phyloP scores from a whole-genome alignment of 192 early-diverging fungal genomes.

The Coemansia sp. region DNA sequence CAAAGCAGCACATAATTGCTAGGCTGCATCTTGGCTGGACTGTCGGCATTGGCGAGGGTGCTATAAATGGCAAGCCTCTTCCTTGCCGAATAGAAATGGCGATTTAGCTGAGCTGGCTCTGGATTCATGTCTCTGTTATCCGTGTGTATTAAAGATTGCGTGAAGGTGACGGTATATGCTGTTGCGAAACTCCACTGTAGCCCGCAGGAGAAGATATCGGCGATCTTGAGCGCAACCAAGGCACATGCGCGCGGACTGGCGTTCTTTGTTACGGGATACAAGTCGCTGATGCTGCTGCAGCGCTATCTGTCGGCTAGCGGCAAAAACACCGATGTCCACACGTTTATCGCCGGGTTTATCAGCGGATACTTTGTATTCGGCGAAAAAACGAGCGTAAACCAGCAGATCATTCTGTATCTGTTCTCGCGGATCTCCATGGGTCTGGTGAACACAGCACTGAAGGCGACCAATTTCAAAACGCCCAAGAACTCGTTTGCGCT shows the following conservation, averaged over 20 bases:
- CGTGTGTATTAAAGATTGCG: too few species aligned
- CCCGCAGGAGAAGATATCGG: slow-evolving; percentile 67
- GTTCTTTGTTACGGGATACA: slow-evolving; percentile 92
- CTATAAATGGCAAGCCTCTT: too few species aligned
- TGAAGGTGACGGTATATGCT: too few species aligned
- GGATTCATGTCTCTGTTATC: too few species aligned
- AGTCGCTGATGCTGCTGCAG: slow-evolving; percentile 80
- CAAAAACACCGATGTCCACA: slow-evolving; percentile 73
- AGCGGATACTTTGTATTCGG: slow-evolving; percentile 95
- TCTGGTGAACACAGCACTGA: slow-evolving; percentile 75
- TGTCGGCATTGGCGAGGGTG: too few species aligned
- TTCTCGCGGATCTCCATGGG: slow-evolving; percentile 91
- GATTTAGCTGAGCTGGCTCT: too few species aligned
- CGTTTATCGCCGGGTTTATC: slow-evolving; percentile 87
- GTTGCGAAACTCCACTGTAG: slow-evolving; percentile 41
- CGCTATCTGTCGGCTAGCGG: slow-evolving; percentile 62
- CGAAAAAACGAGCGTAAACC: slow-evolving; percentile 92
- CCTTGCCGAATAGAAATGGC: too few species aligned
- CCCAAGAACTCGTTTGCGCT: slow-evolving; percentile 80
- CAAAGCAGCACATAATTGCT: too few species aligned
- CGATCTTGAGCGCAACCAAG: slow-evolving; percentile 83
- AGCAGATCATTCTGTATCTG: slow-evolving; percentile 94
- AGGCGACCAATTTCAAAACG: slow-evolving; percentile 66
- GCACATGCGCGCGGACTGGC: slow-evolving; percentile 87
- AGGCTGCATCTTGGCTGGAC: too few species aligned